Evolutionary conservation across 306 rosid species (phyloP).

Genomic region (cucumber (Cucumis sativus)): Cucumber_9930_V3 NC_026655.2:6024001-6024500

Average conservation of each 20-base stretch:
- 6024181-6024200: too few species aligned
- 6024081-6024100: not conserved
- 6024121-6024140: not conserved
- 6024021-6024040: too few species aligned
- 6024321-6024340: not conserved
- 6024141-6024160: not conserved
- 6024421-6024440: not conserved
- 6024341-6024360: not conserved
- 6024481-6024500: not conserved
- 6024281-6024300: not conserved
- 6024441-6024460: not conserved
- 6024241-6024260: not conserved
- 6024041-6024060: not conserved
- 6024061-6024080: too few species aligned
- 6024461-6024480: not conserved
- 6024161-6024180: not conserved
- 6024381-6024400: not conserved
- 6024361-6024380: not conserved
- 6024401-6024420: not conserved
- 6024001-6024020: too few species aligned
- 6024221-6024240: not conserved
- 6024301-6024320: not conserved
- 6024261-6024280: constrained; percentile 1
- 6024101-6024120: constrained; percentile 3
- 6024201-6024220: not conserved